These are phyloP conservation scores for Collybiopsis luxurians DNA, from an alignment of 768 basidiomycete genomes.

Conservation along the genomic window DNA sequence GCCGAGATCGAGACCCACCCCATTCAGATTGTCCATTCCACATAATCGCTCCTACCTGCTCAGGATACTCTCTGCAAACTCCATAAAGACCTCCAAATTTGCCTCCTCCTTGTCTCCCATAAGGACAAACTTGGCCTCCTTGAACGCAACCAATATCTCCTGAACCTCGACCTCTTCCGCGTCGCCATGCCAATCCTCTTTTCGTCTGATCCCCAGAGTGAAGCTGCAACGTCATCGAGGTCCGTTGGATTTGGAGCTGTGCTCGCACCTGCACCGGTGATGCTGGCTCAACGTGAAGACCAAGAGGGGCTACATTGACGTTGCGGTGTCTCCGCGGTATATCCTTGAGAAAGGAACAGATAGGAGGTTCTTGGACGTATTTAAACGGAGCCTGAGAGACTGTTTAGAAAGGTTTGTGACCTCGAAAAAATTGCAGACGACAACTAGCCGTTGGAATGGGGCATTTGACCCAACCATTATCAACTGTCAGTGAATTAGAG, in stretches of 20 bases:
- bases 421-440: constrained; percentile 72
- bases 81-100: constrained; percentile 89
- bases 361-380: constrained; percentile 80
- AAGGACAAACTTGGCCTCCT: constrained; percentile 72
- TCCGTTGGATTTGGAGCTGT: too few species aligned
- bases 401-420: constrained; percentile 70
- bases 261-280: too few species aligned
- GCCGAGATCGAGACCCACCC: constrained; percentile 11
- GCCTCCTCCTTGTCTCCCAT: constrained; percentile 95
- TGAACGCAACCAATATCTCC: constrained; percentile 76
- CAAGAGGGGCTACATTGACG: too few species aligned
- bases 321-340: too few species aligned
- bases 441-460: constrained; percentile 82
- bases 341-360: constrained; percentile 41
- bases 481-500: too few species aligned
- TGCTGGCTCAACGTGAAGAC: too few species aligned
- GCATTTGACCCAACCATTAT: constrained; percentile 69
- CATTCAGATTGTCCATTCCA: constrained; percentile 35
- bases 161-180: too few species aligned
- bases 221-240: too few species aligned
- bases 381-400: constrained; percentile 81
- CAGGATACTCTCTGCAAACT: constrained; percentile 73
- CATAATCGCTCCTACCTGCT: constrained; percentile 75
- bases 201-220: too few species aligned
- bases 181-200: too few species aligned